A percentile compares a stretch with the other conserved stretches of the same genome.
Conservation (phyloP, 179 eudicot species). For the Corrigiola litoralis region DNA sequence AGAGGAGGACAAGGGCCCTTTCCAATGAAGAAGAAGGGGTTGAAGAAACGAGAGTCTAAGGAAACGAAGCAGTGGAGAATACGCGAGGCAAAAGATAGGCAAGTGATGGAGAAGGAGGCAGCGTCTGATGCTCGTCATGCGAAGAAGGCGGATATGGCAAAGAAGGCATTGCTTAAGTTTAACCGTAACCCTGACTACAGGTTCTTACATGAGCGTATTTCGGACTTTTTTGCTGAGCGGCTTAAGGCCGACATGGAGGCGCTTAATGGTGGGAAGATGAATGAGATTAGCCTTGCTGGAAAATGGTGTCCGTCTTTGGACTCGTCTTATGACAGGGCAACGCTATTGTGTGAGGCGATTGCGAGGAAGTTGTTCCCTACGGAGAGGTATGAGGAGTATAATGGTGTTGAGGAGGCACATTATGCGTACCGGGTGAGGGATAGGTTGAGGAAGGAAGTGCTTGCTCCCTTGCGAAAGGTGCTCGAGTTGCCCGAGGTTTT, state of each 20-base stretch:
- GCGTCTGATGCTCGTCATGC: slow-evolving; percentile 19
- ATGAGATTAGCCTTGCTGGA: slow-evolving; percentile 39
- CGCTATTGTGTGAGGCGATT: slow-evolving; percentile 42
- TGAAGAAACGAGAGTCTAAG: background rate
- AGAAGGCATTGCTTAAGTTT: too few species aligned
- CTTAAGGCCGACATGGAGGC: slow-evolving; percentile 32
- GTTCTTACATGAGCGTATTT: slow-evolving; percentile 37
- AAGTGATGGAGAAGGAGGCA: slow-evolving; percentile 8
- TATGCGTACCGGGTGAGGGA: slow-evolving; percentile 45
- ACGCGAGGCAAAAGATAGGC: slow-evolving; percentile 1
- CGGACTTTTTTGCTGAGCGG: slow-evolving; percentile 35
- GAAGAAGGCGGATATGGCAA: slow-evolving; percentile 17
- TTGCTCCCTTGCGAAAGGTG: slow-evolving; percentile 39
- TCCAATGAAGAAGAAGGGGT: background rate
- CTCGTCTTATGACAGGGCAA: slow-evolving; percentile 36
- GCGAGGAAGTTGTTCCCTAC: slow-evolving; percentile 43
- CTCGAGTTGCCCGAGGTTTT: slow-evolving; percentile 53
- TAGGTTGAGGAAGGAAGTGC: slow-evolving; percentile 41
- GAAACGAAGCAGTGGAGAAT: background rate
- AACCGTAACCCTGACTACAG: slow-evolving; percentile 29
- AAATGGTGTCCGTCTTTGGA: slow-evolving; percentile 63
- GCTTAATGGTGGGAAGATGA: slow-evolving; percentile 12
- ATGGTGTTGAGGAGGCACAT: slow-evolving; percentile 41
- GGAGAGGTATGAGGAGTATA: slow-evolving; percentile 28
- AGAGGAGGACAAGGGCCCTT: background rate